Conservation (phyloP, 495 filamentous ascomycete species). For the Evernia prunastri region DNA sequence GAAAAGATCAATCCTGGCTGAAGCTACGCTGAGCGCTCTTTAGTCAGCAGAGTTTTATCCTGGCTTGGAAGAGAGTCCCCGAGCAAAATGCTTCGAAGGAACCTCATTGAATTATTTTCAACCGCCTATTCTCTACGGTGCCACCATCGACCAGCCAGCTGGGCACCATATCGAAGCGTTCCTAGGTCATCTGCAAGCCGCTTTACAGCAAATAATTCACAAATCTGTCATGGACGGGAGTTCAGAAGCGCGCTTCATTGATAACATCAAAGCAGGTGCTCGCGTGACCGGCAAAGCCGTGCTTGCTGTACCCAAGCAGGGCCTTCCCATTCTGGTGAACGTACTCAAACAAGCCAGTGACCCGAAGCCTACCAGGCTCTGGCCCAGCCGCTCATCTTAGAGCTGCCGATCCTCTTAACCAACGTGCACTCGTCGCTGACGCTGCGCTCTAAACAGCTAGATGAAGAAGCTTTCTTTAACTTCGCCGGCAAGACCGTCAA, state of each 20-base stretch:
- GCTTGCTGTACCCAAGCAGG: constrained; percentile 22
- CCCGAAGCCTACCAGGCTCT: constrained; percentile 17
- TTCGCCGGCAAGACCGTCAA: constrained; percentile 20
- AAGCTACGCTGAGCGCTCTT: constrained; percentile 29
- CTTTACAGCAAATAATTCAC: constrained; percentile 17
- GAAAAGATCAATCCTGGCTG: constrained; percentile 35
- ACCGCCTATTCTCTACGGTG: constrained; percentile 11
- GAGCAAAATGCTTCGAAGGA: constrained; percentile 21
- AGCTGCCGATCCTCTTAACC: constrained; percentile 17
- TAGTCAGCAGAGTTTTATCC: constrained; percentile 11
- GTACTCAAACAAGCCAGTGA: constrained; percentile 18
- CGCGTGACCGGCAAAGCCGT: constrained; percentile 26
- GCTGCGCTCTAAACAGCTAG: constrained; percentile 34
- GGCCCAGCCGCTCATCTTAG: constrained; percentile 14
- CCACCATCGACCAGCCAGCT: constrained; percentile 22
- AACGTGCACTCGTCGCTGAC: constrained; percentile 35
- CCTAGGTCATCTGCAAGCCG: constrained; percentile 18
- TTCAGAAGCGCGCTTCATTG: constrained; percentile 29
- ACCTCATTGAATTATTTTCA: constrained; percentile 5
- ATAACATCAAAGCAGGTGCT: constrained; percentile 27
- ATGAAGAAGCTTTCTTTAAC: constrained; percentile 31
- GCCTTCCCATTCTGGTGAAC: constrained; percentile 22
- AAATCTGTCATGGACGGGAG: constrained; percentile 22
- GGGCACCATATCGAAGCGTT: constrained; percentile 23
- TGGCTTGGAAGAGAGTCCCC: constrained; percentile 21